Evolutionary conservation across 768 basidiomycete species (phyloP).

Genomic region (Solioccasus polychromus): DNA sequence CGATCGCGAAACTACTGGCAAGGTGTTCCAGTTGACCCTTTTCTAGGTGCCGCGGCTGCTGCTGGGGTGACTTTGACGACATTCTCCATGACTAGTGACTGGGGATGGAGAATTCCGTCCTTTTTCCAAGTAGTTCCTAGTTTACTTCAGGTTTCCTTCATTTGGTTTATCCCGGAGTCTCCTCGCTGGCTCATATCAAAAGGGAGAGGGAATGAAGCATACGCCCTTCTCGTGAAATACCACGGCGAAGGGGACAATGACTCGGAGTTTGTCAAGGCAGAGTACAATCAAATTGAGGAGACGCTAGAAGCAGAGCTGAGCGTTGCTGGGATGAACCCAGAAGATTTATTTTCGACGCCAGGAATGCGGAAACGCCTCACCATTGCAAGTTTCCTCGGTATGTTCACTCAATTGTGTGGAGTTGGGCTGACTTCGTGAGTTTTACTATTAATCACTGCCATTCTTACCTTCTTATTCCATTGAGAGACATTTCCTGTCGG

Average conservation of each 20-base stretch:
- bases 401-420: conserved; percentile 13
- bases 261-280: conserved; percentile 55
- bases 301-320: conserved; percentile 39
- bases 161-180: conserved; percentile 59
- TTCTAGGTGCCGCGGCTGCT: conserved; percentile 26
- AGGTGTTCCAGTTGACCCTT: background rate
- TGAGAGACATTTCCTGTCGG: conserved; percentile 10
- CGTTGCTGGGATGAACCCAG: background rate
- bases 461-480: background rate
- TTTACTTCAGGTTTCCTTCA: conserved; percentile 50
- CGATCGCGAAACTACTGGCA: background rate
- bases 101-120: conserved; percentile 63
- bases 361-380: conserved; percentile 19
- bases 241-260: conserved; percentile 54
- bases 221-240: conserved; percentile 48
- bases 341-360: background rate
- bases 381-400: conserved; percentile 7
- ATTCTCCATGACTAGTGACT: conserved; percentile 53
- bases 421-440: conserved; percentile 8
- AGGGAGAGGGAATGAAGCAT: conserved; percentile 49
- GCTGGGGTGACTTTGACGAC: conserved; percentile 60
- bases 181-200: conserved; percentile 62
- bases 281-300: conserved; percentile 54
- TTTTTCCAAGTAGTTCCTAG: conserved; percentile 57
- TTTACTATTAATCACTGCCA: background rate